Evolutionary conservation across 176 grass and related monocot genomes (phyloP), one percentile per base, ranked within the genome.

Genomic region (Pharus latifolius): DNA sequence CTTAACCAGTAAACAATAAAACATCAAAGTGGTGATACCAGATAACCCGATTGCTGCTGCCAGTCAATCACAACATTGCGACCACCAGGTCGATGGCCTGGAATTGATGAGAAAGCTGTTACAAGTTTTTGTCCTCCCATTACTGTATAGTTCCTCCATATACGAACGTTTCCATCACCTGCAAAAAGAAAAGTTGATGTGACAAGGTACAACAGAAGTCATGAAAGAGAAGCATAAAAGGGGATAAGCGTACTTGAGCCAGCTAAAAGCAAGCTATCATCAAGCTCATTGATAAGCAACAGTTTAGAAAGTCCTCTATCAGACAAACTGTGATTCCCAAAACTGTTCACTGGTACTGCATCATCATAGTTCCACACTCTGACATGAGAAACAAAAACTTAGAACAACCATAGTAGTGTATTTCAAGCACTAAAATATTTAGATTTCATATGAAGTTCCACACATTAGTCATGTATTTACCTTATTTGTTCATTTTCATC

Each of bases 351-450:
- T 37, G 41, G 65, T 55, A 80, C 29, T 8, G 75, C 87, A 60
- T 99, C 87, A 0, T 91, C 87, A 57, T 99, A 99, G 64, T 99
- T 94, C 82, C 87, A 99, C 60, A 99, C 90, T 52, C 95, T 99
- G 87, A 63, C 25, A 96, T 70, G 20, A 63, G 41, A 64, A 10
- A 77, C 28, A 70, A 27, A 77, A 65, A 49, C 77, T 80, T 77
- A 84, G 31, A 6, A 35, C 63, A 55, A 58, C 10, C 73, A 11
- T 6, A 88, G 7, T 37, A 48, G 44, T 44, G 11, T 20, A 77
- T 65, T 49, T 70, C 10, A 44, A 38, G 64, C 10, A 74, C 60
- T 32, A 31, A 2, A 23, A 75, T 69, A 47, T 25, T 41, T 7
- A 33, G 55, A 41, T 64, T 33, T 63, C 26, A 54, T 1, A 4